Conservation (phyloP, 805 yeast genomes). For the Hanseniaspora vineae region DNA sequence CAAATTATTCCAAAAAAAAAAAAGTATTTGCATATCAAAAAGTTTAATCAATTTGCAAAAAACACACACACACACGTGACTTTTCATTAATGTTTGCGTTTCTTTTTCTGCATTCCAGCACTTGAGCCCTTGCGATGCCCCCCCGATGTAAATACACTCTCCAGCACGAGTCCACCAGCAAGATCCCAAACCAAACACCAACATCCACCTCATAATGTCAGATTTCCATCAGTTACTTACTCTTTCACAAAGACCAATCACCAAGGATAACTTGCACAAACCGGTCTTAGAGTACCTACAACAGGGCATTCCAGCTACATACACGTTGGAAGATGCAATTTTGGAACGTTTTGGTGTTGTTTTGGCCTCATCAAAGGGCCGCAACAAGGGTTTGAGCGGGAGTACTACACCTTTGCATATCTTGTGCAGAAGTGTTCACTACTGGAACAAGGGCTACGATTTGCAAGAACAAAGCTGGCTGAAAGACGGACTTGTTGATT, state of each 20-base stretch:
- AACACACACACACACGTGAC: no score
- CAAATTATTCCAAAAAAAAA: no score
- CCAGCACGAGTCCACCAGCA: no score
- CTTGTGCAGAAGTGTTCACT: slow-evolving; percentile 40
- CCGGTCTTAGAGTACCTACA: slow-evolving; percentile 35
- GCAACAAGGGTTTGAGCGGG: slow-evolving; percentile 26
- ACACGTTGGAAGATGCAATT: slow-evolving; percentile 65
- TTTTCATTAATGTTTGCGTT: no score
- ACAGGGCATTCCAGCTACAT: slow-evolving; percentile 70
- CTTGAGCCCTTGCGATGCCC: no score
- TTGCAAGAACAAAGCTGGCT: background rate
- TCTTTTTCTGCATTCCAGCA: no score
- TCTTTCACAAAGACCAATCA: slow-evolving; percentile 40
- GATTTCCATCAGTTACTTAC: slow-evolving; percentile 55
- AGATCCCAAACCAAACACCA: background rate
- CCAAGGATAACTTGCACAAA: slow-evolving; percentile 27
- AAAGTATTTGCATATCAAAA: no score
- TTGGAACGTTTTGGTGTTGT: slow-evolving; percentile 33
- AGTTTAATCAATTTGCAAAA: no score
- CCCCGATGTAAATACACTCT: no score
- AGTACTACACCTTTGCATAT: slow-evolving; percentile 77
- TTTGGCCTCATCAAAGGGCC: slow-evolving; percentile 7
- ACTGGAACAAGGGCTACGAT: slow-evolving; percentile 3
- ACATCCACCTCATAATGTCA: slow-evolving; percentile 33
- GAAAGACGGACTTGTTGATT: background rate